These are phyloP conservation scores for Albatrellus sp. DNA, from an alignment of 1,284 basidiomycete species.

Conservation along the genomic window DNA sequence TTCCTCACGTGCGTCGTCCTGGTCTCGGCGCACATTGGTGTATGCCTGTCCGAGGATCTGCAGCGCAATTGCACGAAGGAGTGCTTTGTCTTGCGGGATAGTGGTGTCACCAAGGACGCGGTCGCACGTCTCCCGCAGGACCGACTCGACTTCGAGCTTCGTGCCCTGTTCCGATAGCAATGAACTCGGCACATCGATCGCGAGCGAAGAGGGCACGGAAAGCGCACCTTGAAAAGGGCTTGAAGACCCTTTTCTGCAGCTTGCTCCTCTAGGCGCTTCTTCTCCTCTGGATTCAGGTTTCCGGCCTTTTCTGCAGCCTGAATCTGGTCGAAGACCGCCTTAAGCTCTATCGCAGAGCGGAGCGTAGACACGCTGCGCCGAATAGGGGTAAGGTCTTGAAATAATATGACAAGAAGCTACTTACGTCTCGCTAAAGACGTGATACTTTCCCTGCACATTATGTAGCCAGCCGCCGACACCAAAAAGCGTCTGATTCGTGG, in stretches of 20 bases:
- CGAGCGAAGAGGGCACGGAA: neutral
- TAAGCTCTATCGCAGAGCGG: slow-evolving; percentile 84
- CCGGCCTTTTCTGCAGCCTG: slow-evolving; percentile 87
- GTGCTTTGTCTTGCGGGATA: slow-evolving; percentile 47
- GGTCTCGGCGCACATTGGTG: slow-evolving; percentile 57
- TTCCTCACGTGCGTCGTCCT: slow-evolving; percentile 38
- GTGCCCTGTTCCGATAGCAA: slow-evolving; percentile 47
- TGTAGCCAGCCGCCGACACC: slow-evolving; percentile 89
- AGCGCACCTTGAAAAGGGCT: slow-evolving; percentile 76
- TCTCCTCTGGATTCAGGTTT: slow-evolving; percentile 74
- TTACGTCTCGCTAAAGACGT: slow-evolving; percentile 87
- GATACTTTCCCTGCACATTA: slow-evolving; percentile 88
- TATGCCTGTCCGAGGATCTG: slow-evolving; percentile 77
- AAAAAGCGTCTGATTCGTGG: slow-evolving; percentile 66
- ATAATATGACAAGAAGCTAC: slow-evolving; percentile 19
- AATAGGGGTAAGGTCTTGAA: slow-evolving; percentile 5
- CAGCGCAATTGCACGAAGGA: slow-evolving; percentile 70
- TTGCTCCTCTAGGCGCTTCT: slow-evolving; percentile 86
- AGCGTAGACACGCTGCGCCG: slow-evolving; percentile 72
- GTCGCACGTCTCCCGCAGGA: slow-evolving; percentile 90
- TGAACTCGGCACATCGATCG: neutral
- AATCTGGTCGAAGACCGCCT: slow-evolving; percentile 91
- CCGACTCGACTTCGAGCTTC: slow-evolving; percentile 90
- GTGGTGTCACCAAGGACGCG: slow-evolving; percentile 57
- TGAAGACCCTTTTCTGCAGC: slow-evolving; percentile 94